These are phyloP conservation scores for Hemisphaericaspora subhashii DNA, from an alignment of 1,139 yeast species.

Conservation along the genomic window DNA sequence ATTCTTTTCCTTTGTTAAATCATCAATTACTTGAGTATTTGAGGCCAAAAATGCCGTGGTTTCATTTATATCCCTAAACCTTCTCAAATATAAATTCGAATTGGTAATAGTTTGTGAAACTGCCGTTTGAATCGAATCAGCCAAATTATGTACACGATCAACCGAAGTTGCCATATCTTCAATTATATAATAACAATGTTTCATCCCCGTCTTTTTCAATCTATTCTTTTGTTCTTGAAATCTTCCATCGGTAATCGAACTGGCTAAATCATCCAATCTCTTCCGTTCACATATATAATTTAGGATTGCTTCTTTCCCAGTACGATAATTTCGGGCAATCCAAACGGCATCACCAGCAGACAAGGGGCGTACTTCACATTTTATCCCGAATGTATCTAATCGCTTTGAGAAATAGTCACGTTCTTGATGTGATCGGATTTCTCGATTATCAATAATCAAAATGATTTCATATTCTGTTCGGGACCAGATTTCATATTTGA, in stretches of 20 bases:
- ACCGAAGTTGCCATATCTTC: constrained; percentile 58
- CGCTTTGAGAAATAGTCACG: constrained; percentile 63
- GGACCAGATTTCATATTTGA: constrained; percentile 40
- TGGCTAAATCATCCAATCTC: constrained; percentile 79
- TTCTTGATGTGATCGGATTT: constrained; percentile 61
- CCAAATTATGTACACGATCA: constrained; percentile 41
- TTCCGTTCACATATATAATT: constrained; percentile 87
- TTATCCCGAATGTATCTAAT: constrained; percentile 50
- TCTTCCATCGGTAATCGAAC: constrained; percentile 85
- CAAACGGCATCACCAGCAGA: constrained; percentile 88
- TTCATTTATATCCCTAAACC: constrained; percentile 72
- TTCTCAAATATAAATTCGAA: constrained; percentile 64
- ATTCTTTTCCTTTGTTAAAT: constrained; percentile 26
- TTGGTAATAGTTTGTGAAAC: constrained; percentile 70
- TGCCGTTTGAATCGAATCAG: constrained; percentile 73
- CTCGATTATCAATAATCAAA: constrained; percentile 79
- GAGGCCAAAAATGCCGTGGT: constrained; percentile 65
- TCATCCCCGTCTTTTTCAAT: constrained; percentile 65
- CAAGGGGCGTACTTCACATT: constrained; percentile 56
- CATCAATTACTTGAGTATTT: constrained; percentile 53
- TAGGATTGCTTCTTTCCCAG: constrained; percentile 65
- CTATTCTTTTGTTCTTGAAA: constrained; percentile 84
- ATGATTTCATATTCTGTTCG: constrained; percentile 52
- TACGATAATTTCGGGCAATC: constrained; percentile 69
- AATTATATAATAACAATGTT: constrained; percentile 71